Percentiles rank a stretch among this genome's conserved stretches.
Evolutionary conservation across 208 protist species (phyloP).

Genomic region (Trypanosoma platydactyli): DNA sequence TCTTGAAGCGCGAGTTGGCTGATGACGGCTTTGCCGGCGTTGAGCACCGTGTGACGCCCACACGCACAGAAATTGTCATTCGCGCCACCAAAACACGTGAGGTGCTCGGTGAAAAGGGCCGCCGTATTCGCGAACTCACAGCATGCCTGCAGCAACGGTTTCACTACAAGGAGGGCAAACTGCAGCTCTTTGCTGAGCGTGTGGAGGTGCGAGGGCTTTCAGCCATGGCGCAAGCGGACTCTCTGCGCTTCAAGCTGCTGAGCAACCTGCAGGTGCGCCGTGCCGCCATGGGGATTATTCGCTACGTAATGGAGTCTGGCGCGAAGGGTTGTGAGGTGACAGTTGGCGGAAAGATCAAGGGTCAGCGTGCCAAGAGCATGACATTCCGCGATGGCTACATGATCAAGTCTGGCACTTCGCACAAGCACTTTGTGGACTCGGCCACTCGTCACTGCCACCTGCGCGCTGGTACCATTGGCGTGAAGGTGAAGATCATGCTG

Average conservation of each 20-base stretch:
- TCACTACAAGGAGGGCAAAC: constrained; percentile 92
- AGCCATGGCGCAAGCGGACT: constrained; percentile 98
- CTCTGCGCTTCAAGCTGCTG: constrained; percentile 98
- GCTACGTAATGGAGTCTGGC: constrained; percentile 98
- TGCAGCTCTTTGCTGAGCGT: constrained; percentile 98
- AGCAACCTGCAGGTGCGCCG: constrained; percentile 97
- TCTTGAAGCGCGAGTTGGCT: too few species aligned
- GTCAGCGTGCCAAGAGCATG: constrained; percentile 99
- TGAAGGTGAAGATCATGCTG: constrained; percentile 99
- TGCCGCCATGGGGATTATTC: constrained; percentile 98
- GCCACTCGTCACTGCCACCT: constrained; percentile 98
- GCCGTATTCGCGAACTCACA: constrained; percentile 98
- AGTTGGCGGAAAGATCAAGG: constrained; percentile 99
- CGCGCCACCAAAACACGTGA: constrained; percentile 96
- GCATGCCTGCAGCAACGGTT: constrained; percentile 98
- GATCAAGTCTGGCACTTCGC: constrained; percentile 96
- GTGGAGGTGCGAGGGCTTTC: constrained; percentile 97
- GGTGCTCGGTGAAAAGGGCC: constrained; percentile 97
- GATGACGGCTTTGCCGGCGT: too few species aligned
- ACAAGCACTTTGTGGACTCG: constrained; percentile 93
- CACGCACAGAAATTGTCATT: constrained; percentile 99
- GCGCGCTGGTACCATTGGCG: constrained; percentile 97
- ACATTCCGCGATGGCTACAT: constrained; percentile 99
- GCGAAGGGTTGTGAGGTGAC: constrained; percentile 99
- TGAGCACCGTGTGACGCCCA: constrained; percentile 96